A percentile compares a stretch with the other conserved stretches of the same genome.
These are phyloP conservation scores for Phialemonium atrogriseum DNA, from an alignment of 2,329 filamentous ascomycete species.

Conservation along the genomic window DNA sequence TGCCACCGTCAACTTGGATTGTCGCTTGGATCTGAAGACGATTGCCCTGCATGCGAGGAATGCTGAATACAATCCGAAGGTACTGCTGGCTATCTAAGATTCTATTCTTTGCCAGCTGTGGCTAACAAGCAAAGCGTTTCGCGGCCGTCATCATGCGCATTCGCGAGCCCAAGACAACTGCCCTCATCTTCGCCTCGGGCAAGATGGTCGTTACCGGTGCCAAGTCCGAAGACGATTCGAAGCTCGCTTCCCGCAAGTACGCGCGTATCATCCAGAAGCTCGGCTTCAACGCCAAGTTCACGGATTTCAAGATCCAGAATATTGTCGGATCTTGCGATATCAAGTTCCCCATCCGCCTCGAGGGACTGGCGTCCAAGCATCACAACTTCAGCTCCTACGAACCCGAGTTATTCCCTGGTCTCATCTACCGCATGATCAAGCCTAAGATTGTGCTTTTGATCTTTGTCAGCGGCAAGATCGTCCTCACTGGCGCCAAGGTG, in stretches of 20 bases:
- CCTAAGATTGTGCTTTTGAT: conserved; percentile 97
- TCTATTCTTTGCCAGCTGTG: conserved; percentile 11
- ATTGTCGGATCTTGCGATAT: conserved; percentile 98
- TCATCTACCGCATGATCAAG: conserved; percentile 99
- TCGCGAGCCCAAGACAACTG: conserved; percentile 96
- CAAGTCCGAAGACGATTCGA: conserved; percentile 96
- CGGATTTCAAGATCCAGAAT: conserved; percentile 99
- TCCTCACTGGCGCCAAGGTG: conserved; percentile 94
- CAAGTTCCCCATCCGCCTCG: conserved; percentile 96
- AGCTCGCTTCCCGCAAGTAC: conserved; percentile 94
- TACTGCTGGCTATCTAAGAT: conserved; percentile 39
- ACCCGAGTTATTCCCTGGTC: conserved; percentile 94
- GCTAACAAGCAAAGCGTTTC: conserved; percentile 64
- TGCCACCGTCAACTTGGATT: conserved; percentile 96
- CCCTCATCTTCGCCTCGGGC: conserved; percentile 93
- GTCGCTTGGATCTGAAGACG: conserved; percentile 95
- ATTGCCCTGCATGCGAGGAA: conserved; percentile 97
- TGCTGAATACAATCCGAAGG: conserved; percentile 97
- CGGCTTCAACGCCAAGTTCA: conserved; percentile 98
- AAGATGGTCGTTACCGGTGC: conserved; percentile 99
- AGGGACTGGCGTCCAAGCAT: conserved; percentile 92
- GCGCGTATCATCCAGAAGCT: conserved; percentile 99
- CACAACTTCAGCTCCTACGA: conserved; percentile 99
- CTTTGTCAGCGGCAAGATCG: conserved; percentile 97
- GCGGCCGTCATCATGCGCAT: conserved; percentile 99